Percentiles rank a stretch among this genome's conserved stretches.
These are phyloP conservation scores for Citropsis articulata DNA, from an alignment of 345 rosid species.

Conservation along the genomic window DNA sequence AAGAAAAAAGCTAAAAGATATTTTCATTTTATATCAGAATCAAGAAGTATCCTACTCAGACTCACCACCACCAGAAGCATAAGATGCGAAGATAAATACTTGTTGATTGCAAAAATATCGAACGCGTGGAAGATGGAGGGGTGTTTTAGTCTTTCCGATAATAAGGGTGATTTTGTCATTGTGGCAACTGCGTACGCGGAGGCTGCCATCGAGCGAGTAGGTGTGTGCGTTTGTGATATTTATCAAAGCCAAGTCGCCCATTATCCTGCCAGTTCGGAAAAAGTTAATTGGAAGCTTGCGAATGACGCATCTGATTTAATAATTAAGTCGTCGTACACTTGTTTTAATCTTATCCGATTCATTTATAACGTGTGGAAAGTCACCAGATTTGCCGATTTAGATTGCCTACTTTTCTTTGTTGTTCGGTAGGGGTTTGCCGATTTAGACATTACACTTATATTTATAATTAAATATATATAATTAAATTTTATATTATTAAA, in stretches of 20 bases:
- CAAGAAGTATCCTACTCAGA: too few species aligned
- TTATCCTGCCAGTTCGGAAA: neutral
- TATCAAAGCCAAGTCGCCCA: too few species aligned
- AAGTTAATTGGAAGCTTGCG: neutral
- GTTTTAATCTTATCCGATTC: neutral
- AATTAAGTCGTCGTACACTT: neutral
- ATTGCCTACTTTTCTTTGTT: too few species aligned
- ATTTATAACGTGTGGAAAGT: neutral
- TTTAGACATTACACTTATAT: too few species aligned
- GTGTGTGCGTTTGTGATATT: too few species aligned
- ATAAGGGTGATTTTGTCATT: neutral
- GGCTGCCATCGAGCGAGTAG: neutral
- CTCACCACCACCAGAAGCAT: too few species aligned
- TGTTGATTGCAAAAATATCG: too few species aligned
- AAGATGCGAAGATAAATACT: too few species aligned
- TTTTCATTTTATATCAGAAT: too few species aligned
- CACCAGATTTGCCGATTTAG: neutral
- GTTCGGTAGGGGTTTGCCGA: too few species aligned
- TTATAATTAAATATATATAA: too few species aligned
- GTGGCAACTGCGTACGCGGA: neutral
- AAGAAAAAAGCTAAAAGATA: neutral
- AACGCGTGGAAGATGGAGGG: neutral
- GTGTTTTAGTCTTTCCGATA: neutral
- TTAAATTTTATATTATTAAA: too few species aligned
- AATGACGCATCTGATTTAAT: neutral